phyloP scores from a whole-genome alignment of 495 filamentous ascomycete species.

The Podospora sp. region DNA sequence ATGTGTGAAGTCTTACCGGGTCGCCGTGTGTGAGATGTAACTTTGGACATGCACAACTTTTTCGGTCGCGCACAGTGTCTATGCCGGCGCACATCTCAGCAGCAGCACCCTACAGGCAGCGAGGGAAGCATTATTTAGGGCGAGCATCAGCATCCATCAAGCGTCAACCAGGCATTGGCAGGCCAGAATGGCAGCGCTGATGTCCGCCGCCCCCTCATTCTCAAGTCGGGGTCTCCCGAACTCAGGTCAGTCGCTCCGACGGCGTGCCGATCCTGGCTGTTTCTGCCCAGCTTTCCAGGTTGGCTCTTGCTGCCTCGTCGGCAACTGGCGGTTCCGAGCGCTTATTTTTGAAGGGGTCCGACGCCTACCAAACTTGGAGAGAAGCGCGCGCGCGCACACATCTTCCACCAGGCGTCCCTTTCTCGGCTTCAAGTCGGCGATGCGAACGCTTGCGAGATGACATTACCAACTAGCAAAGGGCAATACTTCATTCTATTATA shows the following conservation, averaged over 20 bases:
- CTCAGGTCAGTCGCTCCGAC: not conserved
- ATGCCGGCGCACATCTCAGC: constrained; percentile 2
- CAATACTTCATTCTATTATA: not conserved
- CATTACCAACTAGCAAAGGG: no score
- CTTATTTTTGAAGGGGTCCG: not conserved
- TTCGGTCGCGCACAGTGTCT: not conserved
- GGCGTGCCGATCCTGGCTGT: constrained; percentile 2
- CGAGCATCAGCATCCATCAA: not conserved
- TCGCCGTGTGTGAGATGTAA: not conserved
- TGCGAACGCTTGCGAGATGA: no score
- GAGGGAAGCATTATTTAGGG: not conserved
- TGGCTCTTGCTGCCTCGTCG: not conserved
- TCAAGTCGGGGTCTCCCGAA: not conserved
- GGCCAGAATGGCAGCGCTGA: no score
- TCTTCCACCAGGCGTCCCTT: not conserved
- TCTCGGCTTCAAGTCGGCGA: no score
- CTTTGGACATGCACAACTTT: constrained; percentile 7
- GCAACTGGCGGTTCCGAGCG: not conserved
- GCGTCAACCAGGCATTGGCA: no score
- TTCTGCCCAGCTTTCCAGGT: not conserved
- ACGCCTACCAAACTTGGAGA: not conserved
- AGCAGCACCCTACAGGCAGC: no score
- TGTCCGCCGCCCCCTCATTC: not conserved
- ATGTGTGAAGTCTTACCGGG: not conserved
- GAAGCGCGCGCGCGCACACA: not conserved